Evolutionary conservation across 257 asterid species (phyloP), one percentile per base, ranked within the genome.

Genomic region (Eustoma russellianum): DNA sequence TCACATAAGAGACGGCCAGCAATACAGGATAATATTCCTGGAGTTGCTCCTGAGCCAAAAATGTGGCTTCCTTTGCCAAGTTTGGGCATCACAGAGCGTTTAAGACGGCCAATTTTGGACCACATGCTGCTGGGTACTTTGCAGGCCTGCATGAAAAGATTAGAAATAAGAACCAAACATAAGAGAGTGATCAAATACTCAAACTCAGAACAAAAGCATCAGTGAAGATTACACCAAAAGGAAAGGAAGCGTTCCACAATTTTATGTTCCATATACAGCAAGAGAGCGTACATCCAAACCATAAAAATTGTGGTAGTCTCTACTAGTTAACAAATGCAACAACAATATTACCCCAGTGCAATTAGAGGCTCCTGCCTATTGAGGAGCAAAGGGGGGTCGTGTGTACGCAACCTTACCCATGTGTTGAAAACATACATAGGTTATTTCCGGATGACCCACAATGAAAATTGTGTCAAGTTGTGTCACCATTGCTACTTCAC

Each of bases 1-100:
- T 92, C 99, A 70, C 99, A 92, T 59, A 92, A 74, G 71, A 88
- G 94, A 56, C 99, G 95, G 61, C 99, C 97, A 40, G 99, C 93
- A 70, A 88, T 71, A 69, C 94, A 85, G 59, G 93, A 74, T 86
- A 92, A 74, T 69, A 92, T 81, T 62, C 99, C 97, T 6, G 74
- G 66, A 75, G 94, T 88, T 75, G 95, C 97, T 66, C 98, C 97
- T 55, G 94, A 85, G 60, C 94, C 97, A 59, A 80, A 88, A 45
- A 68, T 64, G 45, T 78, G 78, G 61, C 67, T 85, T 63, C 95
- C 95, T 76, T 81, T 92, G 65, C 76, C 71, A 66, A 88, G 98
- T 66, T 92, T 92, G 61, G 98, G 98, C 83, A 88, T 79, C 64
- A 53, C 53, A 30, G 97, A 80, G 48, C 97, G 97, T 70, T 76